Evolutionary conservation across 192 early-diverging fungal species (phyloP).

Genomic region (Podila minutissima): DNA sequence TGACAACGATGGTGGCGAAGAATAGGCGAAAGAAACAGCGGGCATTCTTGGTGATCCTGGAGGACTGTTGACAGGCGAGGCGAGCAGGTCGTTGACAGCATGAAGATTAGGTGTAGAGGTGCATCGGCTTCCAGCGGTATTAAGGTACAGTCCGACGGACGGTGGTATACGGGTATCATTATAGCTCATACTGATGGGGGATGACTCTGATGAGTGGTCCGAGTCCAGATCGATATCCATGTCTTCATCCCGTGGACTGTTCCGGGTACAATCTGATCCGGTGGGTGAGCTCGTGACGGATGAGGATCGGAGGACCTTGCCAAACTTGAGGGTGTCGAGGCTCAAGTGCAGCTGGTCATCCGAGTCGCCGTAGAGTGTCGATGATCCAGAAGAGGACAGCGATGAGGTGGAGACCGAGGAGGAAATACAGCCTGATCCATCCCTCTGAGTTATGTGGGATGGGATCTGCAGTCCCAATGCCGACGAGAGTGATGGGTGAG

Average conservation of each 20-base stretch:
- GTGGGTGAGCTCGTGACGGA: neutral
- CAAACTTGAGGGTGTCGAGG: neutral
- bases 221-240: slow-evolving; percentile 1
- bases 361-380: neutral
- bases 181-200: slow-evolving; percentile 9
- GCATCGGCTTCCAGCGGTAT: neutral
- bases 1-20: neutral
- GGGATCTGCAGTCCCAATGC: neutral
- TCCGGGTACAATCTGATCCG: neutral
- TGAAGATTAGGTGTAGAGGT: slow-evolving; percentile 43
- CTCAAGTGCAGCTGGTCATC: neutral
- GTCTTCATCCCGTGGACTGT: neutral
- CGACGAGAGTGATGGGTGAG: neutral
- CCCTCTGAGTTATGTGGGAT: neutral
- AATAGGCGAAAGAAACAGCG: neutral
- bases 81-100: slow-evolving; percentile 18
- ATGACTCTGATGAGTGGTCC: neutral
- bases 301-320: neutral
- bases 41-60: slow-evolving; percentile 21
- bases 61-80: slow-evolving; percentile 38
- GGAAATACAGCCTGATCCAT: neutral
- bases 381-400: neutral
- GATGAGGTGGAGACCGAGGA: neutral
- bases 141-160: slow-evolving; percentile 19
- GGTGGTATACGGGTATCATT: slow-evolving; percentile 3